phyloP scores from a whole-genome alignment of 208 protist genomes.

The Acanthamoeba sp. region DNA sequence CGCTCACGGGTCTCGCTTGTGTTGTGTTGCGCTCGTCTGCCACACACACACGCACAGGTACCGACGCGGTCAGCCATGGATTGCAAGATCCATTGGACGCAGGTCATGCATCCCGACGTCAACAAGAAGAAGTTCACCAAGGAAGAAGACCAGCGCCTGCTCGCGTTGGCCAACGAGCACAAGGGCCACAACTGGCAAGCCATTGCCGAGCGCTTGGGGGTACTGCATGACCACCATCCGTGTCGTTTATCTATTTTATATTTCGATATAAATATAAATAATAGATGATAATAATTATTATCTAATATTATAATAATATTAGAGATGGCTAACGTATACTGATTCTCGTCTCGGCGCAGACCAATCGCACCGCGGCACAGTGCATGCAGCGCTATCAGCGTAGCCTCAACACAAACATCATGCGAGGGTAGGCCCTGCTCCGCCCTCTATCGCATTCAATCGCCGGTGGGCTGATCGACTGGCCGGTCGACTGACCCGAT shows the following conservation, averaged over 20 bases:
- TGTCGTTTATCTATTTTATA: too few species aligned
- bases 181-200: constrained; percentile 82
- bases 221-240: too few species aligned
- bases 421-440: constrained; percentile 57
- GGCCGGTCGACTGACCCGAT: too few species aligned
- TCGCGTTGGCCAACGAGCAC: constrained; percentile 81
- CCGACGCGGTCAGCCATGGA: constrained; percentile 77
- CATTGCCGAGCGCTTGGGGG: constrained; percentile 78
- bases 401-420: constrained; percentile 82
- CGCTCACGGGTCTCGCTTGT: too few species aligned
- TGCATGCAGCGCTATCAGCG: constrained; percentile 83
- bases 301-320: not conserved
- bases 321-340: not conserved
- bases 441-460: too few species aligned
- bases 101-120: constrained; percentile 75
- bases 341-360: not conserved
- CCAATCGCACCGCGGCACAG: constrained; percentile 70
- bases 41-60: too few species aligned
- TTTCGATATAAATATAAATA: too few species aligned
- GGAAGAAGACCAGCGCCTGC: constrained; percentile 82
- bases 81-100: constrained; percentile 83
- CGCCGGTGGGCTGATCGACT: too few species aligned
- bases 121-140: constrained; percentile 82
- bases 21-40: too few species aligned
- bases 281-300: too few species aligned